Base-by-base conservation (phyloP, 176 grass and related monocot genomes). In the Musa acuminata region DNA sequence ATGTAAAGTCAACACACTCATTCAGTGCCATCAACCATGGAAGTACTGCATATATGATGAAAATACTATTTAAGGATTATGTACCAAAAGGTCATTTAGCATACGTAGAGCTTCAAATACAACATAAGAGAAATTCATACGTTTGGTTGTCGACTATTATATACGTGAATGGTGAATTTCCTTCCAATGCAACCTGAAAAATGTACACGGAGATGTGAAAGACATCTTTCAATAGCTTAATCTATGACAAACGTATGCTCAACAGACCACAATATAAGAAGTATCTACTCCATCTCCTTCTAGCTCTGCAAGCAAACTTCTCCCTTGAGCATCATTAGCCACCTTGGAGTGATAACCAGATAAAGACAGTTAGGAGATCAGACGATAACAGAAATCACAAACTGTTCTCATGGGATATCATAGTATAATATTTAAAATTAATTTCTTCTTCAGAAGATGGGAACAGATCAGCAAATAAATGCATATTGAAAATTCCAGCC, bases 101-200 rank as follows among this genome's bases (percentile, higher is more conserved):
- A 43, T 4, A 43, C 3, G 4, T 43, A 43, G 35, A 29, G 13
- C 21, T 7, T 29, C n/a, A 13, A 67, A 67, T 8, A 67, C 29
- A 2, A 67, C 13, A 65, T 26, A 67, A 14, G 4, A 67, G 16
- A 67, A 67, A 29, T 23, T 77, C 87, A 85, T 80, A 97, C 94
- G 87, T 97, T 80, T 93, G 87, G 53, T 87, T 90, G 77, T 97
- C 94, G 51, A 97, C 94, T 72, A 97, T 97, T 72, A 97, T 73
- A 81, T 97, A 93, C n/a, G 90, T 93, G 80, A 97, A 97, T 11
- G 94, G 80, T 73, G 94, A 93, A 75, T 87, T 97, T 2, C 87
- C 94, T 8, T 77, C 69, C 72, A 93, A 84, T 16, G 87, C 55
- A 49, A 93, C 78, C 94, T 97, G 83, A 71, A 85, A 87, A 92